Evolutionary conservation across 345 rosid species (phyloP).

Genomic region (Lepidium aucheri): DNA sequence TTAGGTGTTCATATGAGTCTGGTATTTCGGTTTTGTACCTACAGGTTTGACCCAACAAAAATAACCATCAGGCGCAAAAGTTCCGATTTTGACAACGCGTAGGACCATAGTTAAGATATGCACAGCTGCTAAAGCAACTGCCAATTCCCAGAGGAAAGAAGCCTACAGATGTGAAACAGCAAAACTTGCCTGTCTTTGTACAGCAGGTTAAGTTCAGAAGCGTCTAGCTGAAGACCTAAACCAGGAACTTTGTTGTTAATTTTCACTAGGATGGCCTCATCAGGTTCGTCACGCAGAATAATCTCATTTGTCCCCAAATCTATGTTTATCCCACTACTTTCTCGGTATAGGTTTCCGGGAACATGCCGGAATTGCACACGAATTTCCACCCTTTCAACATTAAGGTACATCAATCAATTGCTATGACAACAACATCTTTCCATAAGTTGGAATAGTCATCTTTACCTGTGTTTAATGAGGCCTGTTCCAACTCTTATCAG

Average conservation of each 20-base stretch:
- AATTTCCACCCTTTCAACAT: constrained; percentile 56
- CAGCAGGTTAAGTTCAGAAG: constrained; percentile 69
- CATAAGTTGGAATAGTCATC: not conserved
- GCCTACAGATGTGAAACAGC: not conserved
- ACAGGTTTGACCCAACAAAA: not conserved
- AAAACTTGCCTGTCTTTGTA: constrained; percentile 57
- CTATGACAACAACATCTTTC: not conserved
- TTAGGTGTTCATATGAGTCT: constrained; percentile 70
- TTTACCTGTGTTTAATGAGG: constrained; percentile 64
- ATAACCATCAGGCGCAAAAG: not conserved
- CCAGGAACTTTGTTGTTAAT: constrained; percentile 71
- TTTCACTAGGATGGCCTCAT: constrained; percentile 65
- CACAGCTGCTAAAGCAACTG: too few relatives aligned
- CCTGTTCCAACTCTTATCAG: constrained; percentile 61
- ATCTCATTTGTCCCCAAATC: constrained; percentile 56
- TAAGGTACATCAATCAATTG: constrained; percentile 1
- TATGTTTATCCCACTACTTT: constrained; percentile 41
- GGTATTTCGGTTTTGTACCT: constrained; percentile 61
- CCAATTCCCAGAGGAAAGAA: too few relatives aligned
- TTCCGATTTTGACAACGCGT: not conserved
- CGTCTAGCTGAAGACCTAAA: constrained; percentile 61
- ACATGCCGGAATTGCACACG: constrained; percentile 58
- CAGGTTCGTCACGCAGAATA: constrained; percentile 57
- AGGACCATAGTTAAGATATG: too few relatives aligned
- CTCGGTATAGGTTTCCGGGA: constrained; percentile 60